phyloP scores from a whole-genome alignment of 768 basidiomycete genomes.

The Macrolepiota albuminosa region DNA sequence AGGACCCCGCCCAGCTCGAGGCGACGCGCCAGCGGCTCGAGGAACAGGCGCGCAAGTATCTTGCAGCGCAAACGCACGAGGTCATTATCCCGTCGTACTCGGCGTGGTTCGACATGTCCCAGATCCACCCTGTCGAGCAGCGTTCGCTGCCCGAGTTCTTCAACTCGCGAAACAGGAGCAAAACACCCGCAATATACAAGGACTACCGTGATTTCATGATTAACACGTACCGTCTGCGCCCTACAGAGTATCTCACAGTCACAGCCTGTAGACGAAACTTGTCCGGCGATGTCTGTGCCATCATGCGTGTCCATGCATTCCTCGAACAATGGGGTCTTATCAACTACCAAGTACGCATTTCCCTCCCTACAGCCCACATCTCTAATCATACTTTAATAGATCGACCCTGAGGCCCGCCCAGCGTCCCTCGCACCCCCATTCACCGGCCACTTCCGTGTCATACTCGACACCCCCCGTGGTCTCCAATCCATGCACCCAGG shows the following conservation, averaged over 20 bases:
- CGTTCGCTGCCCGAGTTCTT: slow-evolving; percentile 97
- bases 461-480: slow-evolving; percentile 94
- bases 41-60: slow-evolving; percentile 88
- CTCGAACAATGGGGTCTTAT: slow-evolving; percentile 98
- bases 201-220: slow-evolving; percentile 99
- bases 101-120: slow-evolving; percentile 96
- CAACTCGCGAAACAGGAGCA: slow-evolving; percentile 89
- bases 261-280: slow-evolving; percentile 95
- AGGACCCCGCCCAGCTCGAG: slow-evolving; percentile 80
- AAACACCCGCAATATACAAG: slow-evolving; percentile 97
- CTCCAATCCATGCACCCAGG: slow-evolving; percentile 91
- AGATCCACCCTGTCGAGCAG: slow-evolving; percentile 88
- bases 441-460: slow-evolving; percentile 97
- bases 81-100: slow-evolving; percentile 96
- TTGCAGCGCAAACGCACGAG: slow-evolving; percentile 95
- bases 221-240: slow-evolving; percentile 93
- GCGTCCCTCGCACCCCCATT: slow-evolving; percentile 94
- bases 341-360: slow-evolving; percentile 84
- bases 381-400: slow-evolving; percentile 39
- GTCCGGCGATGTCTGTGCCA: slow-evolving; percentile 96
- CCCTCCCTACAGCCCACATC: not conserved
- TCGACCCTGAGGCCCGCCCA: slow-evolving; percentile 94
- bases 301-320: slow-evolving; percentile 99
- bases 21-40: slow-evolving; percentile 75
- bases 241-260: slow-evolving; percentile 93